Conservation (phyloP, 306 rosid genomes). For the Hylodesmum podocarpum region DNA sequence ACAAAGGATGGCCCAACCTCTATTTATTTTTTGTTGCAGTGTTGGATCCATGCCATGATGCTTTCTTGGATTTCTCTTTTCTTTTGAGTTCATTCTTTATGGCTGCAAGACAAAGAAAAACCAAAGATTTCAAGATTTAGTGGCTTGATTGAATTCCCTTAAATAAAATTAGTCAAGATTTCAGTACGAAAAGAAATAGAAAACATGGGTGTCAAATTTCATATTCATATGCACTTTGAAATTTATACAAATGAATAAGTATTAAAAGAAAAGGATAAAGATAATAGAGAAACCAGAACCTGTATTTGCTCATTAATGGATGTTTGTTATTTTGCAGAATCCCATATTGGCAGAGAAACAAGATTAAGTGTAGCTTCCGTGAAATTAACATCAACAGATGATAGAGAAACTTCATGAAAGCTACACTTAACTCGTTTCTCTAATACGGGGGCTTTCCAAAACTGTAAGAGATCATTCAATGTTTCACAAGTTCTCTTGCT, state of each 20-base stretch:
- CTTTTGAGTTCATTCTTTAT: neutral
- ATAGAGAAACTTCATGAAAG: constrained; percentile 59
- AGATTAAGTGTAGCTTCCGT: constrained; percentile 64
- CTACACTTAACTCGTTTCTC: constrained; percentile 91
- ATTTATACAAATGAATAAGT: neutral
- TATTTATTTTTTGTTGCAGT: neutral
- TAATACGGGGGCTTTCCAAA: constrained; percentile 37
- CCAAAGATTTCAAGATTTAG: neutral
- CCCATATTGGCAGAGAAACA: constrained; percentile 40
- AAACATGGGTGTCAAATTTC: neutral
- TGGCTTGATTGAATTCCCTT: neutral
- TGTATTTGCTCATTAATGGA: neutral
- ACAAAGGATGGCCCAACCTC: neutral
- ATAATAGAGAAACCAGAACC: constrained; percentile 16
- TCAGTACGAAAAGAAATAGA: neutral
- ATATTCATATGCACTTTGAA: neutral
- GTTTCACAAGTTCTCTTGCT: neutral
- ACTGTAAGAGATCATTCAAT: neutral
- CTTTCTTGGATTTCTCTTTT: neutral
- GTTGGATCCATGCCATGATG: neutral
- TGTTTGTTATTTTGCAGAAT: neutral
- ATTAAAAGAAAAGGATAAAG: neutral
- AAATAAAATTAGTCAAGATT: neutral
- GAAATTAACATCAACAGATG: neutral
- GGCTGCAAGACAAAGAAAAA: neutral